A percentile compares a stretch with the other conserved stretches of the same genome.
Evolutionary conservation across 2,329 filamentous ascomycete genomes (phyloP).

Genomic region (Beauveria pseudobassiana): DNA sequence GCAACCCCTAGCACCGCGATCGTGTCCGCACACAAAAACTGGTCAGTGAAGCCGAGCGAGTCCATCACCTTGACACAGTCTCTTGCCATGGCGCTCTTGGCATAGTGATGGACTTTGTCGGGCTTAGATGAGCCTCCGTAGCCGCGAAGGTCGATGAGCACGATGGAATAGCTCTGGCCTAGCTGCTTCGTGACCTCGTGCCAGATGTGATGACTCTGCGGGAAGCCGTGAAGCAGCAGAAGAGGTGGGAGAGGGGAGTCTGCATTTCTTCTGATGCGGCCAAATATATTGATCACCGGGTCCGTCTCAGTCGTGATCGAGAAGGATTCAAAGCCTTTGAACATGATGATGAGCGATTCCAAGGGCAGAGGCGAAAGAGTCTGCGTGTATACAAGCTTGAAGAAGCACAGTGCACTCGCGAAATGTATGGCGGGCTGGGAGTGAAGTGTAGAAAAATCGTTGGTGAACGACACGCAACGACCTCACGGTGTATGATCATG

Average conservation of each 20-base stretch:
- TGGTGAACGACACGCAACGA: too few relatives aligned
- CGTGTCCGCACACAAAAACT: conserved; percentile 46
- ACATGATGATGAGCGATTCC: conserved; percentile 22
- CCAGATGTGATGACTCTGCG: conserved; percentile 46
- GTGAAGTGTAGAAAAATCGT: too few relatives aligned
- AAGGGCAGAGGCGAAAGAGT: too few relatives aligned
- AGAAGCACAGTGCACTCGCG: too few relatives aligned
- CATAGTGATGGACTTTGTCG: conserved; percentile 26
- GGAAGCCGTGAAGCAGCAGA: conserved; percentile 45
- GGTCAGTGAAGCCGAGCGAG: conserved; percentile 25
- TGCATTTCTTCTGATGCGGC: conserved; percentile 27
- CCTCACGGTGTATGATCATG: too few relatives aligned
- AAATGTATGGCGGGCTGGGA: too few relatives aligned
- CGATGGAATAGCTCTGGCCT: conserved; percentile 30
- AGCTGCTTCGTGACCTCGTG: conserved; percentile 36
- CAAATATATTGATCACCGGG: conserved; percentile 34
- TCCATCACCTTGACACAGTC: conserved; percentile 41
- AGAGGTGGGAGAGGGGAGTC: conserved; percentile 30
- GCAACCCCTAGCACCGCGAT: conserved; percentile 48
- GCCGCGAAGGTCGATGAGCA: conserved; percentile 43
- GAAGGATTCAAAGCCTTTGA: conserved; percentile 31
- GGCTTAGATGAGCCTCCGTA: conserved; percentile 45
- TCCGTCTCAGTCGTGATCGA: conserved; percentile 28
- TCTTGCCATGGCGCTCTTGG: conserved; percentile 41
- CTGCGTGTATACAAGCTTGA: background rate